Percentiles rank a stretch among this genome's conserved stretches.
phyloP scores from a whole-genome alignment of 108 stramenopile genomes.

The Nitzschia palea region DNA sequence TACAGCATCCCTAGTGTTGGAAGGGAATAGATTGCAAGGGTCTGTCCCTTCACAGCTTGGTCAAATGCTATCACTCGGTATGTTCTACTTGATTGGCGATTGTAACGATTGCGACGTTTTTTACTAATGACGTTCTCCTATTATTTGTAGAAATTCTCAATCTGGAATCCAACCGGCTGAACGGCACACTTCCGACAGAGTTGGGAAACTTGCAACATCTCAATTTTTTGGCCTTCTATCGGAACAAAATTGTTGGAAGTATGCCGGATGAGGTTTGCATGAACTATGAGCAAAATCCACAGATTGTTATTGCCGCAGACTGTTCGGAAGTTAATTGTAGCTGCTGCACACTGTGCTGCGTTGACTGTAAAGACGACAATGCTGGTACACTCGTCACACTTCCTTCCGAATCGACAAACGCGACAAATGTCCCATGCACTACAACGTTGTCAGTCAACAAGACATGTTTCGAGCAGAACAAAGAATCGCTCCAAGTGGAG shows the following conservation, averaged over 20 bases:
- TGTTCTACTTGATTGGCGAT: not conserved
- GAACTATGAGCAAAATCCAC: not conserved
- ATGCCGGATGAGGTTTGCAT: conserved; percentile 32
- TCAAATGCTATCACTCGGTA: not conserved
- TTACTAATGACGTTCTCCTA: not conserved
- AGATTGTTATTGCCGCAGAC: conserved; percentile 26
- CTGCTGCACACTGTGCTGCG: conserved; percentile 30
- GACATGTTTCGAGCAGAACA: not conserved
- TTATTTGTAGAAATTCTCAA: conserved; percentile 1
- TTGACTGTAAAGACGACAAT: conserved; percentile 3
- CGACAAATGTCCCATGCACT: not conserved
- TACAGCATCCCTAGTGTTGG: conserved; percentile 17
- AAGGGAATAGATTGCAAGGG: conserved; percentile 15
- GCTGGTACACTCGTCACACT: not conserved
- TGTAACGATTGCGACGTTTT: not conserved
- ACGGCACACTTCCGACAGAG: conserved; percentile 27
- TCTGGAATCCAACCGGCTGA: conserved; percentile 27
- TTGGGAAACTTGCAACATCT: conserved; percentile 11
- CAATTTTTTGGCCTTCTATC: not conserved
- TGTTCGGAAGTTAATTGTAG: conserved; percentile 29
- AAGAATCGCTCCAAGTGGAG: not conserved
- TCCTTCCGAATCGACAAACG: not conserved
- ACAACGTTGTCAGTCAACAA: not conserved
- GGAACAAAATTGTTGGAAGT: conserved; percentile 24
- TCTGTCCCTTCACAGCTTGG: conserved; percentile 13